Conservation (phyloP, 768 basidiomycete species). For the Flagelloscypha sp. region DNA sequence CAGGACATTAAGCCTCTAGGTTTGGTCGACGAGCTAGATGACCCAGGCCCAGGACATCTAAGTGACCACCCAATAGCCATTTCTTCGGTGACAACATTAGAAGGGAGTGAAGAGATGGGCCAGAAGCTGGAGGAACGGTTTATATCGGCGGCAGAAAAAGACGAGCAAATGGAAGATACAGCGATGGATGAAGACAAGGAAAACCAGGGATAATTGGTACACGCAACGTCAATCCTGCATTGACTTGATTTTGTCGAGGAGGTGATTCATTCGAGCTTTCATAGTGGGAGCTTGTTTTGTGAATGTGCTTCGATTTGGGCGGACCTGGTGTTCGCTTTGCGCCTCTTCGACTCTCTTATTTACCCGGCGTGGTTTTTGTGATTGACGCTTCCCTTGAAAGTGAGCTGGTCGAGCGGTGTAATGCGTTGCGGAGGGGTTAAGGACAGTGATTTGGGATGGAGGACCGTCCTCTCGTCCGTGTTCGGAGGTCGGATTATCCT, state of each 20-base stretch:
- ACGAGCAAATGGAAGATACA: constrained; percentile 23
- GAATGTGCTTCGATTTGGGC: constrained; percentile 26
- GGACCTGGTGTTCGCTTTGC: constrained; percentile 31
- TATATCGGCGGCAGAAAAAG: constrained; percentile 37
- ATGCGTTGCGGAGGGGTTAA: too few relatives aligned
- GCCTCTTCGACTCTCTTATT: too few relatives aligned
- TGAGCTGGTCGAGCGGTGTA: too few relatives aligned
- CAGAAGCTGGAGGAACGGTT: constrained; percentile 56
- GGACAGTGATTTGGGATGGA: too few relatives aligned
- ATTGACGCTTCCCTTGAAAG: too few relatives aligned
- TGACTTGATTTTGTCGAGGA: constrained; percentile 81
- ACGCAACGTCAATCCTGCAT: constrained; percentile 29
- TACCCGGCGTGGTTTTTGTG: too few relatives aligned
- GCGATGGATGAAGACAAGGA: constrained; percentile 46
- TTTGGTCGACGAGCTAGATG: constrained; percentile 79
- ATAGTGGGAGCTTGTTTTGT: constrained; percentile 59
- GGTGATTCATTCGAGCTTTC: constrained; percentile 78
- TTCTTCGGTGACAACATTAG: constrained; percentile 49
- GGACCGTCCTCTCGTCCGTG: too few relatives aligned
- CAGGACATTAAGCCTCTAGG: constrained; percentile 51
- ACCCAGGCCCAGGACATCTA: constrained; percentile 77
- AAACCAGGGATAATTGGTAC: constrained; percentile 19
- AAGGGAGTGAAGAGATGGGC: constrained; percentile 14
- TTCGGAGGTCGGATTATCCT: too few relatives aligned
- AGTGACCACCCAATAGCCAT: constrained; percentile 72